Base-by-base conservation (phyloP, 805 yeast species). In the Nakazawaea sp. region DNA sequence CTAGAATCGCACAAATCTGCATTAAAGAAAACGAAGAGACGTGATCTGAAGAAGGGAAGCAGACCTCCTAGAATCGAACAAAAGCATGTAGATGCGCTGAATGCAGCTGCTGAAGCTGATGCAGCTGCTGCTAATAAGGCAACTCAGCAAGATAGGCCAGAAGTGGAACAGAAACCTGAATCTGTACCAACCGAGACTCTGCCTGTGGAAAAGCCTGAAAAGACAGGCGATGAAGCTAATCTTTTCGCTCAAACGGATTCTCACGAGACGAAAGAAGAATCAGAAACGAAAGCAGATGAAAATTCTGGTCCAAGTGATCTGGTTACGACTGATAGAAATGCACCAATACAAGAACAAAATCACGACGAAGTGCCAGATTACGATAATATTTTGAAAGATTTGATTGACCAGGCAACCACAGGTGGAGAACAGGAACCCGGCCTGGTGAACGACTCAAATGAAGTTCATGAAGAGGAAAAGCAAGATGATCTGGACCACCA, bases 181-280 rank as follows among this genome's bases (percentile, higher is more conserved):
- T 15, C 38, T 8, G 33, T 25, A 5, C 23, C 30, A 3, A 30
- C 33, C 12, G 13, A 30, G 10, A 12, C 33, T 15, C 33, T 12
- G 5, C 33, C 33, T 17, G 24, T 18, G 21, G 17, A 32, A 18
- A n/a, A 32, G 21, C 18, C 34, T 5, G 34, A 20, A 18, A 13
- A 7, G 5, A 17, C 19, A 32, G 12, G 4, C 11, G 35, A 30
- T 30, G 40, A 36, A 19, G 20, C 29, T 25, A 21, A 35, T 19
- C 27, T 29, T 12, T 27, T 27, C 12, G 27, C 32, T 15, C 38
- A 27, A 19, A 13, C 11, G 4, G 62, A 62, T 9, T 50, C 53
- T 27, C 45, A 56, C 19, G 45, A 44, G 5, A 44, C 31, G 13
- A 18, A 33, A 10, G 19, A 21, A n/a, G 17, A 3, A 13, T 11